A percentile compares a stretch with the other conserved stretches of the same genome.
Evolutionary conservation across 2,329 filamentous ascomycete genomes (phyloP).

Genomic region (Cyphellophora europaea): DNA sequence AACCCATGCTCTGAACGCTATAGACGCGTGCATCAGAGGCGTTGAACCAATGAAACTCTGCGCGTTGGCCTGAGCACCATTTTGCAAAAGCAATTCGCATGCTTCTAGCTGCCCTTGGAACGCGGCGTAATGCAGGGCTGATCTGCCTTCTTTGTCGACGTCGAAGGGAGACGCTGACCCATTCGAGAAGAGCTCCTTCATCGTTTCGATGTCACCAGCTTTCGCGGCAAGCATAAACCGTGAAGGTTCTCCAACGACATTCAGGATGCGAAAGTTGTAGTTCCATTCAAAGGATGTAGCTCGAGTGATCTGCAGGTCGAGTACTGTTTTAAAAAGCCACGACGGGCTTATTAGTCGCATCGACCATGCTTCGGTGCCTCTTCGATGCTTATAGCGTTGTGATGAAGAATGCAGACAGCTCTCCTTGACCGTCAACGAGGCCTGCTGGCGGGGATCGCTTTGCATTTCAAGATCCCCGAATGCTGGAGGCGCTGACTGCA

Average conservation of each 20-base stretch:
- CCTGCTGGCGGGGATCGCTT: not conserved
- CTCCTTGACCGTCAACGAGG: no score
- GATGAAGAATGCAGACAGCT: no score
- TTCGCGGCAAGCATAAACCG: not conserved
- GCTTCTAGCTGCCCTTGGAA: not conserved
- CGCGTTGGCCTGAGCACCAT: not conserved
- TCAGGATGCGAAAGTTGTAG: slow-evolving; percentile 1
- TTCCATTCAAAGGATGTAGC: no score
- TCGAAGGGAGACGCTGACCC: not conserved
- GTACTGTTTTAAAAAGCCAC: not conserved
- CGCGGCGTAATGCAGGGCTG: not conserved
- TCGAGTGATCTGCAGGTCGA: not conserved
- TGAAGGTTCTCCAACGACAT: not conserved
- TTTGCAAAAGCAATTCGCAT: not conserved
- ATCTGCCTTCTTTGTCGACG: not conserved
- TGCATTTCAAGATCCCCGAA: not conserved
- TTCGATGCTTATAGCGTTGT: no score
- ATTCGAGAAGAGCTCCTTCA: not conserved
- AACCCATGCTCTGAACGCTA: not conserved
- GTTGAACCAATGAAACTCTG: not conserved
- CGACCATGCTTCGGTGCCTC: not conserved
- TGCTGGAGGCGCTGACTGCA: not conserved
- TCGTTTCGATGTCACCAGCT: not conserved
- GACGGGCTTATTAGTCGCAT: not conserved
- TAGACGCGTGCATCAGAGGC: not conserved